Evolutionary conservation across 495 filamentous ascomycete species (phyloP), one percentile per base, ranked within the genome.

Genomic region (Talaromyces thailandensis): DNA sequence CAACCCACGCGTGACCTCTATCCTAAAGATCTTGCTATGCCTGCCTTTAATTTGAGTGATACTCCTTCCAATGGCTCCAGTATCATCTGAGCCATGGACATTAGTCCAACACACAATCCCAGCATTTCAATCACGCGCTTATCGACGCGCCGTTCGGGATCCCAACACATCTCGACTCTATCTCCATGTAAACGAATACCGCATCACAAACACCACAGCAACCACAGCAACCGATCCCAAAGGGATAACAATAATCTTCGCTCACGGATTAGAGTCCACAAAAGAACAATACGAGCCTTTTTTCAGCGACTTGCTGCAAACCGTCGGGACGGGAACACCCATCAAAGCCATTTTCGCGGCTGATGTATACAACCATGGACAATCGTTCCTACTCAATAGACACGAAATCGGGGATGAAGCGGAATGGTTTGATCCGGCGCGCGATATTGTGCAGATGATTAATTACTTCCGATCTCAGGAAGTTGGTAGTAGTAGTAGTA

Each of bases 271-370:
- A 64, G 78, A 68, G 37, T 79, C 76, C 23, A 70, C 73, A 16
- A 81, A 81, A 70, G 77, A 81, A 62, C 60, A 74, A 18, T 79
- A 80, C 61, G 78, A 81, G 61, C 78, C 78, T 9, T 62, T 81
- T 26, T 79, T 76, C 70, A 75, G 78, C 53, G 76, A 79, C 18
- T 66, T 79, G 9, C 60, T 74, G 18, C 31, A 62, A 4, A 62
- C 67, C 3, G 29, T 73, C 6, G 66, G 66, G 23, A 60, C 56
- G 8, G 52, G 60, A 45, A 62, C 58, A 6, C 6, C 21, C 51
- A 78, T 81, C 56, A 67, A 73, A 24, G 66, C 66, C 28, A 73
- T 80, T 35, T 81, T 73, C 69, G 74, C 75, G n/a, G 72, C 74
- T 55, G 78, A 80, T 63, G 67, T 74, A 4, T 70, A 72, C n/a